Base-by-base conservation (phyloP, 2,329 filamentous ascomycete genomes). In the Fusarium duplospermum region DNA sequence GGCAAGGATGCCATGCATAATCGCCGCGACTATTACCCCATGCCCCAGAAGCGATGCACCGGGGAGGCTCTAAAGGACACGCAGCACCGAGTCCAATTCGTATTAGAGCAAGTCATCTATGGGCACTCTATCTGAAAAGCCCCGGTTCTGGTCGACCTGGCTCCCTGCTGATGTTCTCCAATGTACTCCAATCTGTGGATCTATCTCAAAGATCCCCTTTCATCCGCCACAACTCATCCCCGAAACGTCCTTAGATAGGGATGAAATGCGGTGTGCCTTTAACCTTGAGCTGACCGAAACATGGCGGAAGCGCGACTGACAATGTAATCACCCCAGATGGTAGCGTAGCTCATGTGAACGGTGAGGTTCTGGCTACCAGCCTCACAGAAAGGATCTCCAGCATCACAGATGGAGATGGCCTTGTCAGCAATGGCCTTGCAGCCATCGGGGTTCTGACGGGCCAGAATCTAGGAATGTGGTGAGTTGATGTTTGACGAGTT, bases 231-330 rank as follows among this genome's bases (percentile, higher is more conserved):
- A 27, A 27, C 47, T 29, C 2, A 29, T n/a, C 54, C 14, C 31
- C 33, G 6, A 24, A 8, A 4, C 20, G 5, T 18, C 20, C n/a
- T 16, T 22, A 20, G 6, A 33, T 50, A 16, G 50, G 18, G 14
- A 56, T 24, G n/a, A 5, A 8, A 56, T 7, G 18, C n/a, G 11
- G 6, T 7, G 4, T 54, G 31, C 6, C 13, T 33, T 58, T 9
- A 58, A 8, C 22, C 20, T 35, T 61, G 45, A 13, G 45, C 13
- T 11, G 64, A 40, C 24, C 62, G 20, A 5, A 36, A 65, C 58
- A 63, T 77, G 1, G 73, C 72, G 75, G 81, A 81, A 10, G 77
- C 79, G 62, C 79, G 79, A 31, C 77, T 79, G 58, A 78, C 77
- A 9, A 76, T 77, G 65, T 80, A 81, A 6, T 80, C 72, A 52